Evolutionary conservation across 805 yeast species (phyloP).

Genomic region (Teunomyces lycoperdinae): DNA sequence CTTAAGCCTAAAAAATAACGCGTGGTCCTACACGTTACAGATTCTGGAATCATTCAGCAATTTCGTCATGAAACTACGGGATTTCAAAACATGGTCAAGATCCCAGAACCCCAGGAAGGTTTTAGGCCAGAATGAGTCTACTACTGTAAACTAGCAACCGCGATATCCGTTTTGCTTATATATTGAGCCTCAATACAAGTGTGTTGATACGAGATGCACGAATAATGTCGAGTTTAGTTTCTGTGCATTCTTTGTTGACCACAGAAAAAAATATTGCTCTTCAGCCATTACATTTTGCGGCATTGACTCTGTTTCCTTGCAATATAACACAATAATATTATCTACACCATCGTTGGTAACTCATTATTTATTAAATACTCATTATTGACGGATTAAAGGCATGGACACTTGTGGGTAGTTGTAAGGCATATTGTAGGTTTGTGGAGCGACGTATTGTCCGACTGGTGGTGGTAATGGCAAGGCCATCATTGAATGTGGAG

Average conservation of each 20-base stretch:
- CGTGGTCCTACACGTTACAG: neutral
- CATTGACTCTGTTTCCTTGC: neutral
- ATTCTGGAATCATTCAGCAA: constrained; percentile 5
- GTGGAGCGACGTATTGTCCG: constrained; percentile 4
- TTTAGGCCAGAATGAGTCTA: neutral
- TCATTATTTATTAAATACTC: neutral
- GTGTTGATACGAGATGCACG: neutral
- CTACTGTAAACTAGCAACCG: neutral
- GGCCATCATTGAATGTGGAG: constrained; percentile 4
- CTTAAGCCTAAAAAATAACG: neutral
- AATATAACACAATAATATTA: neutral
- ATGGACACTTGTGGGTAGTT: constrained; percentile 5
- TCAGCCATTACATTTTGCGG: neutral
- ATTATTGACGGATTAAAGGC: constrained; percentile 10
- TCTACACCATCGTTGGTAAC: neutral
- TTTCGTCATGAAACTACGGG: neutral
- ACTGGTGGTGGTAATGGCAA: constrained; percentile 3
- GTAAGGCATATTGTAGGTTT: constrained; percentile 3
- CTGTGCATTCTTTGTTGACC: neutral
- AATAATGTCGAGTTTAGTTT: neutral
- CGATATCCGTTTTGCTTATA: neutral
- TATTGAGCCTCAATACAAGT: neutral
- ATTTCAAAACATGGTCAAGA: neutral
- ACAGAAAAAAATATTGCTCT: neutral
- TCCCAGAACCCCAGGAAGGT: neutral